Evolutionary conservation across 78 protist genomes (phyloP).

Genomic region (Isochrysis galbana): DNA sequence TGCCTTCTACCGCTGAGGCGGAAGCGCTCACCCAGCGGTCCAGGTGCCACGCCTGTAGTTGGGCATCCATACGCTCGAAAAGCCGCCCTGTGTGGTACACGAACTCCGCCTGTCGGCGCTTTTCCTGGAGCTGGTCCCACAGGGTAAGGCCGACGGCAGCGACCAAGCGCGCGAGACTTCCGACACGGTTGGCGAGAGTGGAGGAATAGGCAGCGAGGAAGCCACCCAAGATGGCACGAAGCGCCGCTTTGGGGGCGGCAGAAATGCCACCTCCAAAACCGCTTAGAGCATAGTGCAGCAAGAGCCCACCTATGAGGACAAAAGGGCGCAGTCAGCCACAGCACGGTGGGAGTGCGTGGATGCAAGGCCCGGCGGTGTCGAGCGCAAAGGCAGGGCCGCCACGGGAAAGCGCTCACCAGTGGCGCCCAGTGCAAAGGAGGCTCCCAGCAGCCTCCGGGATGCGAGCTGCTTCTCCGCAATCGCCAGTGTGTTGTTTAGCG

Average conservation of each 20-base stretch:
- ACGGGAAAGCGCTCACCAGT: no score
- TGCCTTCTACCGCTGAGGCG: neutral
- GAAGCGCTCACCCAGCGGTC: neutral
- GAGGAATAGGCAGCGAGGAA: neutral
- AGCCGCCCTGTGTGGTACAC: neutral
- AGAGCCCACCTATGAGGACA: no score
- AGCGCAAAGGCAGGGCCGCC: no score
- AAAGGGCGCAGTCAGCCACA: no score
- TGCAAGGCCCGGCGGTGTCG: no score
- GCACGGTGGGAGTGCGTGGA: no score
- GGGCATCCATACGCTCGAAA: neutral
- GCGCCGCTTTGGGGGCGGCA: neutral
- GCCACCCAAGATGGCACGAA: neutral
- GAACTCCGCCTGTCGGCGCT: neutral
- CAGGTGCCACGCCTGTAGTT: neutral
- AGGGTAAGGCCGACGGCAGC: neutral
- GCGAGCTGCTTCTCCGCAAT: neutral
- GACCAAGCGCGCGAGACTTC: neutral
- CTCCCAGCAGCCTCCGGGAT: neutral
- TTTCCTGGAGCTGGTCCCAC: neutral
- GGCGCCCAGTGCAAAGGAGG: neutral
- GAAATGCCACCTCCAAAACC: neutral
- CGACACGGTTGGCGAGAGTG: neutral
- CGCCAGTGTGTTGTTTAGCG: neutral
- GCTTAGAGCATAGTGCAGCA: neutral